Base-by-base conservation (phyloP, 176 grass and related monocot genomes). In the Juncus inflexus region DNA sequence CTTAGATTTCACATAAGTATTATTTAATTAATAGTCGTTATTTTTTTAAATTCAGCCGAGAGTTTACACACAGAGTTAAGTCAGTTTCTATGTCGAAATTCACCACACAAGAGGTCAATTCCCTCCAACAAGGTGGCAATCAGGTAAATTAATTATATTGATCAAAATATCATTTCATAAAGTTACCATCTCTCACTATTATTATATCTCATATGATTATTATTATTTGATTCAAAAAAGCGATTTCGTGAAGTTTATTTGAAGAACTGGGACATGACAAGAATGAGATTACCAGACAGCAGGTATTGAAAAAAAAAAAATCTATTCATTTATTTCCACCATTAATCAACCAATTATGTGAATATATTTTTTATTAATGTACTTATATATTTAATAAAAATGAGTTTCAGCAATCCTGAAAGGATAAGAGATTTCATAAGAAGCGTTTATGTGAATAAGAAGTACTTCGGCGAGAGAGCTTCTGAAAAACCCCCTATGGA, bases 1-100 rank as follows among this genome's bases (percentile, higher is more conserved):
- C 0, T n/a, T 51, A 28, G 52, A 54, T 53, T 67, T 50, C 15
- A 67, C 49, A 71, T 35, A 15, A 35, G 19, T 69, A 40, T 56
- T 12, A 47, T 42, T 52, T 52, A 52, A 37, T 66, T 38, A n/a
- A 57, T 7, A 15, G 28, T 47, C 43, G 9, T 47, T 47, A 5
- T 47, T 47, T 47, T 47, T 69, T 28, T 9, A 43, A 56, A 39
- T 58, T 57, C 89, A 90, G 88, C 66, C 88, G 88, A 28, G 94
- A 99, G 57, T 99, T 99, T 37, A 99, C 94, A 15, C 94, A 99
- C 61, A 70, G 85, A 66, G 94, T 99, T n/a, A 99, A 99, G 73
- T 99, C 94, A 1, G 88, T 99, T 58, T 92, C 94, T 7, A 86
- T 92, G 94, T 73, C 88, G 55, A 99, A 86, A 82, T 99, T 99